Evolutionary conservation across 768 basidiomycete genomes (phyloP).

Genomic region (Strobilomyces dryophilus): DNA sequence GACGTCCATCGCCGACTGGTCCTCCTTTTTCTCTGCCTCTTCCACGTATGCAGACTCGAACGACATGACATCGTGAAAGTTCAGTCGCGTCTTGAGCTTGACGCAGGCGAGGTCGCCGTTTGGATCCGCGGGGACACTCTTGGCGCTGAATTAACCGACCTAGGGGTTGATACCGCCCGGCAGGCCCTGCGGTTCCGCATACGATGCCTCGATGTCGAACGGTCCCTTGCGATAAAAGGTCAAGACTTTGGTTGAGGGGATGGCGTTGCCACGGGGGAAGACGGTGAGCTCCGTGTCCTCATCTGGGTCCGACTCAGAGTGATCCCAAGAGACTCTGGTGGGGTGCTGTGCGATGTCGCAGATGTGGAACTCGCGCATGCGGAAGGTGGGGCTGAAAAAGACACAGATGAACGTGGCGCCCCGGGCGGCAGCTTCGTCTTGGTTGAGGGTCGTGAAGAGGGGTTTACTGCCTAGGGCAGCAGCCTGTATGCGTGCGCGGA

Average conservation of each 20-base stretch:
- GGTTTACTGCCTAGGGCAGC: conserved; percentile 77
- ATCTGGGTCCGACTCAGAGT: conserved; percentile 66
- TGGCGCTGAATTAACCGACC: conserved; percentile 78
- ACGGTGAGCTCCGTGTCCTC: conserved; percentile 92
- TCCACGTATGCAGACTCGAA: conserved; percentile 87
- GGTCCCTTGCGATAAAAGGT: conserved; percentile 88
- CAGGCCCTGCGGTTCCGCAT: conserved; percentile 66
- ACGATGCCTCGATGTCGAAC: conserved; percentile 85
- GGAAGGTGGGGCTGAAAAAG: conserved; percentile 96
- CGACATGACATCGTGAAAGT: conserved; percentile 79
- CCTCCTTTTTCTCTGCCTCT: conserved; percentile 76
- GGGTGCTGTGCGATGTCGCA: conserved; percentile 85
- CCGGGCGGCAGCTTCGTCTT: conserved; percentile 94
- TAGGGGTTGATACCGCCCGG: conserved; percentile 83
- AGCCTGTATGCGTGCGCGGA: conserved; percentile 80
- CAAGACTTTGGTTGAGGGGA: conserved; percentile 94
- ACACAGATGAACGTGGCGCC: conserved; percentile 97
- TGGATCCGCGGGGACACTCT: conserved; percentile 64
- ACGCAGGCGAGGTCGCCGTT: conserved; percentile 76
- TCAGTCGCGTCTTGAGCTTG: conserved; percentile 88
- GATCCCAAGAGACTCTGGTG: conserved; percentile 87
- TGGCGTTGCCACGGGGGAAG: conserved; percentile 78
- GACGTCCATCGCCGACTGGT: conserved; percentile 62
- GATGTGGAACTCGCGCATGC: conserved; percentile 90
- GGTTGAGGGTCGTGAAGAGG: conserved; percentile 93